Evolutionary conservation across 345 rosid genomes (phyloP).

Genomic region (Heritiera fomes): DNA sequence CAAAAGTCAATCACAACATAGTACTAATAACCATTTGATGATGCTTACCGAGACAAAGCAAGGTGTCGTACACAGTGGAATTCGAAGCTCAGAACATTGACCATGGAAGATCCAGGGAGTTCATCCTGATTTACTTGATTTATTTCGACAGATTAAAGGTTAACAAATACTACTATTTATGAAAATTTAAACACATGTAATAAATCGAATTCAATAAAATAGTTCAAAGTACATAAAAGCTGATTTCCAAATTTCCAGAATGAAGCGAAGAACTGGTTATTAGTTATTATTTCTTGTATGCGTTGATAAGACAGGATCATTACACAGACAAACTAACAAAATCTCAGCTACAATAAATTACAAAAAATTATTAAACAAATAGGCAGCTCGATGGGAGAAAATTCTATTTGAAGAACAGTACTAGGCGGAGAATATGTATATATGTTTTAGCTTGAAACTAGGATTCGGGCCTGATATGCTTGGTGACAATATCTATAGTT

Average conservation of each 20-base stretch:
- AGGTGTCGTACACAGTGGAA: neutral
- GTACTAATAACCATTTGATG: neutral
- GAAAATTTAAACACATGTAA: neutral
- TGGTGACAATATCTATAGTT: constrained; percentile 21
- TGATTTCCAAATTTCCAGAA: neutral
- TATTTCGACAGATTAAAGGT: neutral
- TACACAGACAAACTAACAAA: neutral
- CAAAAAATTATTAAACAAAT: constrained; percentile 31
- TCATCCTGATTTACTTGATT: neutral
- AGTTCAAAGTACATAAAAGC: neutral
- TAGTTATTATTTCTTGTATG: constrained; percentile 12
- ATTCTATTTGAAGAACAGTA: constrained; percentile 4
- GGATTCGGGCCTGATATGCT: constrained; percentile 10
- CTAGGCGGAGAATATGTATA: constrained; percentile 10
- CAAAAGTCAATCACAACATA: neutral
- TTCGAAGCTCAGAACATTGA: neutral
- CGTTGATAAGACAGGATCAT: neutral
- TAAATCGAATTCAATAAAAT: neutral
- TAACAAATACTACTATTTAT: neutral
- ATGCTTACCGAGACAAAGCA: neutral
- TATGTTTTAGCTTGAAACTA: neutral
- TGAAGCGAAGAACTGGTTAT: neutral
- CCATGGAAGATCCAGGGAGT: neutral
- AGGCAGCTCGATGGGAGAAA: constrained; percentile 13
- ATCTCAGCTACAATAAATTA: constrained; percentile 28